These are phyloP conservation scores for Pachysolen tannophilus DNA, from an alignment of 805 yeast species.

Conservation along the genomic window DNA sequence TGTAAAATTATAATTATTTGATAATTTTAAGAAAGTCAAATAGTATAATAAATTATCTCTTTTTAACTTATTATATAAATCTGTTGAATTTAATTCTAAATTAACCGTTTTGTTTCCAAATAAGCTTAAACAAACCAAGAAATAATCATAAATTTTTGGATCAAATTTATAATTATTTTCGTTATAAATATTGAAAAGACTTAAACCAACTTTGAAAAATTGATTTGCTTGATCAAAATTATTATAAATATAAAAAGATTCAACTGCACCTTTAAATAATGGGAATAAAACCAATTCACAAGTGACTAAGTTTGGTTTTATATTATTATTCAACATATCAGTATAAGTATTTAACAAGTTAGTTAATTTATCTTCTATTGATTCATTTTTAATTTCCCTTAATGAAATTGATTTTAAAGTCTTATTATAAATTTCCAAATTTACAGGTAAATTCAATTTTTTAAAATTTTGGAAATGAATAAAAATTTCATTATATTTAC, in stretches of 20 bases:
- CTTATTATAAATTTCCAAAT: conserved; percentile 43
- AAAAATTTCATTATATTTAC: conserved; percentile 24
- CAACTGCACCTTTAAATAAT: conserved; percentile 41
- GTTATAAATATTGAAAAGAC: conserved; percentile 27
- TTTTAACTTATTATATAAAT: background rate
- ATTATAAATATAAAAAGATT: conserved; percentile 25
- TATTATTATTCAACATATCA: conserved; percentile 44
- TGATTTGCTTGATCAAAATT: conserved; percentile 34
- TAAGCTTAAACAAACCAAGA: conserved; percentile 1
- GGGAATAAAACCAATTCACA: conserved; percentile 44
- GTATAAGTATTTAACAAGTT: conserved; percentile 60
- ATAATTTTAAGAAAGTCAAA: background rate
- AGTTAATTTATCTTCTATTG: conserved; percentile 54
- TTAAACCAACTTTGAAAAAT: conserved; percentile 43
- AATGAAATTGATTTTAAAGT: conserved; percentile 46
- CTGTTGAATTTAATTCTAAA: background rate
- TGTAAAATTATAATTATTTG: background rate
- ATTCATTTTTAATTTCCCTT: conserved; percentile 42
- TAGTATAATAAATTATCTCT: background rate
- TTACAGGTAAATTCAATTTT: no score
- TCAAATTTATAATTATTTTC: conserved; percentile 1
- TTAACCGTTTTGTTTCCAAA: background rate
- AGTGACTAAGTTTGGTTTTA: conserved; percentile 51
- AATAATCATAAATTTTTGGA: conserved; percentile 2
- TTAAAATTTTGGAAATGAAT: conserved; percentile 23